Evolutionary conservation across 495 filamentous ascomycete species (phyloP).

Genomic region (Aspergillus conjunctus): DNA sequence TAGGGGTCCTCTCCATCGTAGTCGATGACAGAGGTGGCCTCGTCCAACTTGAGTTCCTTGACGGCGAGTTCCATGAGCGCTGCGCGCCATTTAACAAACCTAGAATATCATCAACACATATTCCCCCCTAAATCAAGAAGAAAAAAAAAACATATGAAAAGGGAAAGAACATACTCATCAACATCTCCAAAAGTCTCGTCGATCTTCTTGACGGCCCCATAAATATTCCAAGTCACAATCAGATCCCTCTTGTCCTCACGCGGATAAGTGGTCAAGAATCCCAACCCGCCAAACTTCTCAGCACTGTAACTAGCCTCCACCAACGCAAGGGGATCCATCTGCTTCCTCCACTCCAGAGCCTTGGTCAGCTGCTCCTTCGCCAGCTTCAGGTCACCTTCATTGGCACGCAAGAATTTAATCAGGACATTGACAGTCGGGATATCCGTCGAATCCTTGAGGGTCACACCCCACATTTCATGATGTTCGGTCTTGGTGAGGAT

Average conservation of each 20-base stretch:
- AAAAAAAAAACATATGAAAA: background rate
- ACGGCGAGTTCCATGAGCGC: conserved; percentile 84
- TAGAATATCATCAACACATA: conserved; percentile 30
- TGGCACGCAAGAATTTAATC: conserved; percentile 90
- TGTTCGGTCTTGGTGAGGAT: conserved; percentile 56
- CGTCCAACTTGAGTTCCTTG: conserved; percentile 63
- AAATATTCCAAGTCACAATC: conserved; percentile 80
- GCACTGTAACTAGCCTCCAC: conserved; percentile 53
- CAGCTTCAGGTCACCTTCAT: conserved; percentile 69
- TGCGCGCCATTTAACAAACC: conserved; percentile 83
- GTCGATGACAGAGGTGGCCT: conserved; percentile 70
- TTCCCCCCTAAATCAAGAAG: background rate
- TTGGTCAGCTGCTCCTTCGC: conserved; percentile 75
- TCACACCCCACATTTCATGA: conserved; percentile 78
- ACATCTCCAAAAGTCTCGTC: conserved; percentile 74
- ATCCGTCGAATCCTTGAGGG: conserved; percentile 55
- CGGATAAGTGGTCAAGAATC: conserved; percentile 54
- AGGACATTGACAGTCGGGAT: conserved; percentile 78
- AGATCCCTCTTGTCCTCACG: conserved; percentile 43
- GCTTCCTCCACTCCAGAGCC: conserved; percentile 78
- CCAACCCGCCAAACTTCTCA: conserved; percentile 49
- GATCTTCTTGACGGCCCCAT: conserved; percentile 73
- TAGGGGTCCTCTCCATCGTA: conserved; percentile 77
- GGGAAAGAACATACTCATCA: conserved; percentile 64
- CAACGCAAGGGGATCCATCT: conserved; percentile 53